These are phyloP conservation scores for Hymenoscyphus linearis DNA, from an alignment of 2,329 filamentous ascomycete genomes.

Conservation along the genomic window DNA sequence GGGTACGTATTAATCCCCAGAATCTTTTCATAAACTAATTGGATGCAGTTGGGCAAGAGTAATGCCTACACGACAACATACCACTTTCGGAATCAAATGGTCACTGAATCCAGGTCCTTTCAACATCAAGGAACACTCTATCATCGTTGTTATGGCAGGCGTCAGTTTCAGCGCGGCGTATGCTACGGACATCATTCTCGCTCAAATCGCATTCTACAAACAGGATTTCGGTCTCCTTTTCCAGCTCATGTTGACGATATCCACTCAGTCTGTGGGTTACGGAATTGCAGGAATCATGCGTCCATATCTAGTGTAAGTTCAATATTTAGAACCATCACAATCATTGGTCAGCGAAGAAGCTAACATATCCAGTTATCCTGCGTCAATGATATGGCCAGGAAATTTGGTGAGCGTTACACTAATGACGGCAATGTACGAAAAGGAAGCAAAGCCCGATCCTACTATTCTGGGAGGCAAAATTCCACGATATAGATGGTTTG, in stretches of 20 bases:
- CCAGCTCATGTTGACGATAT: constrained; percentile 54
- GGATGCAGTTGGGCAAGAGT: constrained; percentile 43
- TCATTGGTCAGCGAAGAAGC: not conserved
- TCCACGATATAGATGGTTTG: constrained; percentile 35
- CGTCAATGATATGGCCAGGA: constrained; percentile 63
- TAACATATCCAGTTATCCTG: constrained; percentile 36
- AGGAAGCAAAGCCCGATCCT: constrained; percentile 45
- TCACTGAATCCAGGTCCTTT: constrained; percentile 63
- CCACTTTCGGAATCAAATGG: constrained; percentile 48
- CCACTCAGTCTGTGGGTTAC: constrained; percentile 58
- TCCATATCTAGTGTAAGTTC: constrained; percentile 56
- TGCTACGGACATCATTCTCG: constrained; percentile 68
- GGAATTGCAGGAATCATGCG: constrained; percentile 55
- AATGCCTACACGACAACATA: constrained; percentile 26
- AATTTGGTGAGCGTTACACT: constrained; percentile 48
- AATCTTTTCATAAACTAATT: not conserved
- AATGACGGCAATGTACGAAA: constrained; percentile 56
- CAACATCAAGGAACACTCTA: constrained; percentile 64
- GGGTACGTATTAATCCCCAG: constrained; percentile 23
- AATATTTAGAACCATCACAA: not conserved
- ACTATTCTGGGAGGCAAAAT: constrained; percentile 40
- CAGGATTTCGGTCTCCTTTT: constrained; percentile 58
- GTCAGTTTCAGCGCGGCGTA: constrained; percentile 43
- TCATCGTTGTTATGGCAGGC: constrained; percentile 56
- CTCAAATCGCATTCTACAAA: constrained; percentile 68